A percentile compares a stretch with the other conserved stretches of the same genome.
Conservation (phyloP, 2,329 filamentous ascomycete species). For the Calonectria crousiana region DNA sequence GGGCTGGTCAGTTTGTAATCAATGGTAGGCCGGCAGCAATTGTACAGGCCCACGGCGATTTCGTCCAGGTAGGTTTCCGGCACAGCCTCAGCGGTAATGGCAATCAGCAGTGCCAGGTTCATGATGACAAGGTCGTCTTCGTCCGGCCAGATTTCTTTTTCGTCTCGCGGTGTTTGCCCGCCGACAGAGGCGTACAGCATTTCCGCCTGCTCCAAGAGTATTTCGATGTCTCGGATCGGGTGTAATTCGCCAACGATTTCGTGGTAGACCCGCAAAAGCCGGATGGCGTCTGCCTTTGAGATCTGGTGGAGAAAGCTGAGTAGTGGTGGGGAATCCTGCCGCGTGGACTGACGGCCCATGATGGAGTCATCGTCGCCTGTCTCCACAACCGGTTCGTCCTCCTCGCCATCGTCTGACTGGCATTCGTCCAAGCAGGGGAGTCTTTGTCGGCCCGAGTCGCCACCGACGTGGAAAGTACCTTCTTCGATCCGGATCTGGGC, state of each 20-base stretch:
- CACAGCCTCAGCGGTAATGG: background rate
- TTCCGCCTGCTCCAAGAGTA: background rate
- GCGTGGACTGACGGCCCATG: background rate
- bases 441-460: background rate
- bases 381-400: background rate
- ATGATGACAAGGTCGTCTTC: constrained; percentile 3
- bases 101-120: background rate
- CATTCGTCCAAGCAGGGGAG: background rate
- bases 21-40: background rate
- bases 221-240: background rate
- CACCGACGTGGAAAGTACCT: background rate
- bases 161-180: background rate
- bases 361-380: background rate
- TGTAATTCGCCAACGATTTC: constrained; percentile 3
- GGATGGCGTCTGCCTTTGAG: background rate
- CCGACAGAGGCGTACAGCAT: background rate
- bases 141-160: background rate
- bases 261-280: background rate
- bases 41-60: background rate
- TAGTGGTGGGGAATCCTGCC: background rate
- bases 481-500: background rate
- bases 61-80: background rate
- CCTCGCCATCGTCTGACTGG: background rate
- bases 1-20: background rate
- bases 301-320: background rate